A percentile compares a stretch with the other conserved stretches of the same genome.
Evolutionary conservation across 495 filamentous ascomycete genomes (phyloP).

Genomic region (Podospora pseudoanserina): DNA sequence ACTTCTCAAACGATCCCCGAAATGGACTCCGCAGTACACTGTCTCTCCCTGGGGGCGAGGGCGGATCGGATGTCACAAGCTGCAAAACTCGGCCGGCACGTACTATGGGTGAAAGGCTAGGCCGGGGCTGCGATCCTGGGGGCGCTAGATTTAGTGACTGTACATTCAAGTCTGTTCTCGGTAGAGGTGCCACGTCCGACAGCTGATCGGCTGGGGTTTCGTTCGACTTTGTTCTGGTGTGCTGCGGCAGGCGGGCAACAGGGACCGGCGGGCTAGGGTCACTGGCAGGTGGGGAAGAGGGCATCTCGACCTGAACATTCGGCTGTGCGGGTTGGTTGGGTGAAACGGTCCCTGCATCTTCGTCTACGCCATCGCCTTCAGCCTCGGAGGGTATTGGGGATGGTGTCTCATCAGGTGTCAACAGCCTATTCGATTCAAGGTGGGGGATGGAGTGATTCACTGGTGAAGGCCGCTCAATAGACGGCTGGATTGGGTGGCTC

Average conservation of each 20-base stretch:
- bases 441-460: slow-evolving; percentile 36
- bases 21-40: slow-evolving; percentile 51
- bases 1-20: slow-evolving; percentile 38
- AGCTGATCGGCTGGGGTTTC: slow-evolving; percentile 33
- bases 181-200: slow-evolving; percentile 17
- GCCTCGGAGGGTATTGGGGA: slow-evolving; percentile 41
- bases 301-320: slow-evolving; percentile 17
- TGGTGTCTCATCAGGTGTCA: slow-evolving; percentile 54
- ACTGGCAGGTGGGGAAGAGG: slow-evolving; percentile 34
- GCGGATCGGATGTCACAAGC: slow-evolving; percentile 49
- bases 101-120: slow-evolving; percentile 50
- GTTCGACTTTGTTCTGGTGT: slow-evolving; percentile 26
- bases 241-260: slow-evolving; percentile 10
- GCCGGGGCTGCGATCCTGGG: slow-evolving; percentile 30
- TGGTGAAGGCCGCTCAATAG: slow-evolving; percentile 35
- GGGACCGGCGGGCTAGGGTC: slow-evolving; percentile 8
- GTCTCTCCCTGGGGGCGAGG: slow-evolving; percentile 43
- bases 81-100: slow-evolving; percentile 50
- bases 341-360: background rate
- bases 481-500: slow-evolving; percentile 32
- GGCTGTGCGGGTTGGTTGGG: slow-evolving; percentile 8
- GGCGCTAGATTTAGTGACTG: slow-evolving; percentile 18
- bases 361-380: slow-evolving; percentile 3
- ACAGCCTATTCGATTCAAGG: slow-evolving; percentile 43
- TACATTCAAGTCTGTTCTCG: slow-evolving; percentile 12